Base-by-base conservation (phyloP, 192 early-diverging fungal species). In the Rhizophagus sp. region DNA sequence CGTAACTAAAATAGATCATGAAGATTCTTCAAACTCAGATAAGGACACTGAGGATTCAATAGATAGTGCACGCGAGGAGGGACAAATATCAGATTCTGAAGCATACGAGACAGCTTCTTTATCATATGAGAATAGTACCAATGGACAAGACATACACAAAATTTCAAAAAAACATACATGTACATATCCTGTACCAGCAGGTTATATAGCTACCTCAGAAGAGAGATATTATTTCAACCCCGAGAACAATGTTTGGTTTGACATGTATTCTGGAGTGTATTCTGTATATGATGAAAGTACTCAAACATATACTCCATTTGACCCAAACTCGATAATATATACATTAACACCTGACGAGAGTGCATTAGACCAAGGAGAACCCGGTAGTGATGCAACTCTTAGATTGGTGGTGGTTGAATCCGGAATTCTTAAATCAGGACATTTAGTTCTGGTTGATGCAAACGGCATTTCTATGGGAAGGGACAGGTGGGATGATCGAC, bases 381-480 rank as follows among this genome's bases (percentile, higher is more conserved):
- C 85, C 47, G 64, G 80, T 61, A 80, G 76, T 30, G 82, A 84
- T 62, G 80, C 74, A 36, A 80, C 83, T 1, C 47, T 87, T 17
- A 89, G 91, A 3, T 78, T 92, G 17, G 89, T 91, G 0, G 90
- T 92, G 24, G 11, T 86, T 3, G 44, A 85, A 34, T 92, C 91
- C 2, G 72, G 69, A 17, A 69, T 81, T n/a, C 75, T 88, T 39
- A 44, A 81, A 57, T 67, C 50, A 3, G 85, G 87, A n/a, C 71
- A 84, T 11, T 76, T 89, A 8, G 84, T 88, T 2, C 78, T 91
- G 33, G 82, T 93, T 25, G 87, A 86, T 57, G 81, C 75, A 19
- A 83, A 87, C 10, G 89, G 88, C 0, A 82, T 87, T 15, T 85
- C 91, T 1, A 81, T 92, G 36, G 92, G 92, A 2, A 81, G 92